These are phyloP conservation scores for Pyrenochaeta sp. DNA, from an alignment of 2,329 filamentous ascomycete species.

Conservation along the genomic window DNA sequence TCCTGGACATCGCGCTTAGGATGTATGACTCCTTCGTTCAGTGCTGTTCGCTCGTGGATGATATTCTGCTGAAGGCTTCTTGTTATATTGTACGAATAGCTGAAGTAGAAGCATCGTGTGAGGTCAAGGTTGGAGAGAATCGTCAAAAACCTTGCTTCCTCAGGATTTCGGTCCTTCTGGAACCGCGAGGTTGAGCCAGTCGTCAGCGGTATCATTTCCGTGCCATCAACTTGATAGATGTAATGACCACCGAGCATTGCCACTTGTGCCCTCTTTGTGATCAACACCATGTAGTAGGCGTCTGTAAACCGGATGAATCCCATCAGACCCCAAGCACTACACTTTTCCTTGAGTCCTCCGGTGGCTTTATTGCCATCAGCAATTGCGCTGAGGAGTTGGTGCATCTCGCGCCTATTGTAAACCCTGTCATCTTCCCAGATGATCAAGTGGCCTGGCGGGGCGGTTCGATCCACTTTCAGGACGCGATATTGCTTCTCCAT, in stretches of 20 bases:
- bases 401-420: slow-evolving; percentile 92
- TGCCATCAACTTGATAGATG: slow-evolving; percentile 92
- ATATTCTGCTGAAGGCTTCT: slow-evolving; percentile 93
- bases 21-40: slow-evolving; percentile 69
- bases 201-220: slow-evolving; percentile 87
- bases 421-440: slow-evolving; percentile 95
- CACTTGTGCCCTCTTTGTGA: slow-evolving; percentile 94
- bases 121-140: slow-evolving; percentile 93
- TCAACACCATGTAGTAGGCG: slow-evolving; percentile 94
- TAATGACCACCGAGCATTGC: slow-evolving; percentile 97
- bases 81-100: slow-evolving; percentile 97
- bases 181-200: slow-evolving; percentile 71
- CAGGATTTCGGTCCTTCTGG: slow-evolving; percentile 82
- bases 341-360: slow-evolving; percentile 87
- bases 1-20: slow-evolving; percentile 76
- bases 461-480: slow-evolving; percentile 91
- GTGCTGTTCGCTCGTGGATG: slow-evolving; percentile 74
- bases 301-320: slow-evolving; percentile 97
- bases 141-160: slow-evolving; percentile 86
- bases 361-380: slow-evolving; percentile 93
- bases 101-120: slow-evolving; percentile 94
- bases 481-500: slow-evolving; percentile 89
- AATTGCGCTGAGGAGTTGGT: slow-evolving; percentile 88
- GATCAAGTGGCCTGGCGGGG: slow-evolving; percentile 77
- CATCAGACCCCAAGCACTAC: slow-evolving; percentile 89